A percentile compares a stretch with the other conserved stretches of the same genome.
phyloP scores from a whole-genome alignment of 345 rosid genomes.

The Diplotaxis tenuifolia region DNA sequence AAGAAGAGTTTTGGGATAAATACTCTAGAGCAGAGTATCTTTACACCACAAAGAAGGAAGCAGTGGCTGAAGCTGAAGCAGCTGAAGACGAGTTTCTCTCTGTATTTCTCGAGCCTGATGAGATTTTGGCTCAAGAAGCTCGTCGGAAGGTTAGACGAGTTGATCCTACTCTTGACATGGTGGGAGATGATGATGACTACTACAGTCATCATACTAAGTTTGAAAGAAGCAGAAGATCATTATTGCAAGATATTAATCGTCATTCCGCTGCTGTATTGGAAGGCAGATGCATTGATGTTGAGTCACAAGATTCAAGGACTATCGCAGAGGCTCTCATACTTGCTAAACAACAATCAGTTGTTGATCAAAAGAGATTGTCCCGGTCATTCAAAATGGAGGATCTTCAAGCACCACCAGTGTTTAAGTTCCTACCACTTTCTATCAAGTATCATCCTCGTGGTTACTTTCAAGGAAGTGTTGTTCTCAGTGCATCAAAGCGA shows the following conservation, averaged over 20 bases:
- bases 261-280: conserved; percentile 86
- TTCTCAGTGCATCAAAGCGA: background rate
- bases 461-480: background rate
- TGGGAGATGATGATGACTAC: conserved; percentile 96
- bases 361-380: background rate
- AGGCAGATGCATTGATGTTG: conserved; percentile 70
- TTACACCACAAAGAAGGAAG: conserved; percentile 65
- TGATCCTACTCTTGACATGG: conserved; percentile 94
- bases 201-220: conserved; percentile 66
- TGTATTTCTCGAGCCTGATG: conserved; percentile 81
- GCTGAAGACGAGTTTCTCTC: conserved; percentile 98
- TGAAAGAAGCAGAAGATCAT: conserved; percentile 46
- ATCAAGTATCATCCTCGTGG: background rate
- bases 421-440: background rate
- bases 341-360: conserved; percentile 48
- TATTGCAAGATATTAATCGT: conserved; percentile 67
- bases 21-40: conserved; percentile 92
- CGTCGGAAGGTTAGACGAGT: conserved; percentile 80
- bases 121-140: conserved; percentile 76
- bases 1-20: conserved; percentile 90
- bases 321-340: conserved; percentile 86
- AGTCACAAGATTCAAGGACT: conserved; percentile 62
- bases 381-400: background rate
- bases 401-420: background rate
- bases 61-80: conserved; percentile 89